phyloP scores from a whole-genome alignment of 345 rosid genomes.

The Moricandia arvensis region DNA sequence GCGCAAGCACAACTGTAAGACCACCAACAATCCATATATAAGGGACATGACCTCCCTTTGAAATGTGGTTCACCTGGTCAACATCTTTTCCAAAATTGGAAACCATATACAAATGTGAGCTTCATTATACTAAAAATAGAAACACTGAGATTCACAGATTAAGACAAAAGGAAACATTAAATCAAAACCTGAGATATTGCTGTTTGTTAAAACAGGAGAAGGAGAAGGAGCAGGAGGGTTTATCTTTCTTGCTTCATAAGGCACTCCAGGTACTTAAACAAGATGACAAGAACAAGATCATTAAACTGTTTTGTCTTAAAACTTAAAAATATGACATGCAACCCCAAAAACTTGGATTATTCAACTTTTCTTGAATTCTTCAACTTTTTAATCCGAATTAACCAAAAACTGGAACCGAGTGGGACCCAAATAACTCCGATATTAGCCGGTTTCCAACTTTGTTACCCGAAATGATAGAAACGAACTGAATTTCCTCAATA shows the following conservation, averaged over 20 bases:
- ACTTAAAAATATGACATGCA: neutral
- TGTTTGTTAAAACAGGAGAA: conserved; percentile 50
- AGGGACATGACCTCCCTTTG: conserved; percentile 46
- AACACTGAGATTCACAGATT: neutral
- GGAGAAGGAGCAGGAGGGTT: conserved; percentile 58
- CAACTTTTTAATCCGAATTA: too few species aligned
- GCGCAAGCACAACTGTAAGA: conserved; percentile 61
- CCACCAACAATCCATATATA: conserved; percentile 87
- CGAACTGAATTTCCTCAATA: too few species aligned
- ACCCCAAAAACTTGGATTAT: neutral
- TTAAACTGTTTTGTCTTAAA: neutral
- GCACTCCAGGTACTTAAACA: conserved; percentile 76
- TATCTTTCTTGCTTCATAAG: conserved; percentile 50
- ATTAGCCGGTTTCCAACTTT: neutral
- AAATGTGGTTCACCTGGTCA: conserved; percentile 47
- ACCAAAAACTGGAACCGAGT: too few species aligned
- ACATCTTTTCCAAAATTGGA: conserved; percentile 49
- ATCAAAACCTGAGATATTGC: conserved; percentile 52
- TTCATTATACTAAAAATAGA: conserved; percentile 19
- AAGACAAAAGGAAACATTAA: neutral
- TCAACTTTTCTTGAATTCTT: too few species aligned
- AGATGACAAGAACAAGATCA: conserved; percentile 13
- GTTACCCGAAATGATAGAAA: neutral
- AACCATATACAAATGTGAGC: conserved; percentile 6
- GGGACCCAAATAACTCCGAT: neutral